Evolutionary conservation across 2,329 filamentous ascomycete genomes (phyloP).

Genomic region (Botrytis squamosa): DNA sequence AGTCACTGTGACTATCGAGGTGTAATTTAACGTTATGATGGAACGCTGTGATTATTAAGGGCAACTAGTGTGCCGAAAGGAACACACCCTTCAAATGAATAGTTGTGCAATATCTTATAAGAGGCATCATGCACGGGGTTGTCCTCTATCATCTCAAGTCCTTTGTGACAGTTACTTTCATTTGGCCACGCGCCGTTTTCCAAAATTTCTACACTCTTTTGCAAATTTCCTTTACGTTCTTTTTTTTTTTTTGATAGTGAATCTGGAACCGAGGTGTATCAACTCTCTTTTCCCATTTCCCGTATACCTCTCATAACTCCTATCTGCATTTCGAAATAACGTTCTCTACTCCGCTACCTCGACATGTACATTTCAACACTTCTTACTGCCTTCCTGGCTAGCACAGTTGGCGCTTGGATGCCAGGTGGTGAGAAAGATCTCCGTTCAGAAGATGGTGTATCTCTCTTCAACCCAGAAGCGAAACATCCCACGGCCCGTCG

Average conservation of each 20-base stretch:
- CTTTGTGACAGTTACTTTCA: not conserved
- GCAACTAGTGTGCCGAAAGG: not conserved
- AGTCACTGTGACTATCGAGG: not conserved
- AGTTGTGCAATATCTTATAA: not conserved
- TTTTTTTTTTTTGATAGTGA: not conserved
- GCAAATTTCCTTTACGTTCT: not conserved
- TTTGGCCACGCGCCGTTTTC: not conserved
- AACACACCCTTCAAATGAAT: not conserved
- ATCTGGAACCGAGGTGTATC: not conserved
- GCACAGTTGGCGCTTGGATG: slow-evolving; percentile 18
- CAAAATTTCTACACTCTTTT: not conserved
- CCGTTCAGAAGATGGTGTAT: slow-evolving; percentile 1
- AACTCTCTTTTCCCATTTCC: not conserved
- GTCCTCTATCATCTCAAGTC: not conserved
- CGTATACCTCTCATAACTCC: not conserved
- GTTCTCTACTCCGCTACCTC: not conserved
- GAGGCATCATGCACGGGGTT: not conserved
- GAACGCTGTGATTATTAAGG: not conserved
- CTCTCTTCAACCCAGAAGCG: slow-evolving; percentile 15
- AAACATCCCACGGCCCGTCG: slow-evolving; percentile 18
- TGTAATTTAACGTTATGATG: not conserved
- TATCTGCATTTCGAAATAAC: not conserved
- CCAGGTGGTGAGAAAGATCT: slow-evolving; percentile 17
- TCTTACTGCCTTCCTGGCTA: slow-evolving; percentile 10
- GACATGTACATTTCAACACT: slow-evolving; percentile 14